Conservation (phyloP, 371 early-diverging fungal genomes). For the Mucor plumbeus region DNA sequence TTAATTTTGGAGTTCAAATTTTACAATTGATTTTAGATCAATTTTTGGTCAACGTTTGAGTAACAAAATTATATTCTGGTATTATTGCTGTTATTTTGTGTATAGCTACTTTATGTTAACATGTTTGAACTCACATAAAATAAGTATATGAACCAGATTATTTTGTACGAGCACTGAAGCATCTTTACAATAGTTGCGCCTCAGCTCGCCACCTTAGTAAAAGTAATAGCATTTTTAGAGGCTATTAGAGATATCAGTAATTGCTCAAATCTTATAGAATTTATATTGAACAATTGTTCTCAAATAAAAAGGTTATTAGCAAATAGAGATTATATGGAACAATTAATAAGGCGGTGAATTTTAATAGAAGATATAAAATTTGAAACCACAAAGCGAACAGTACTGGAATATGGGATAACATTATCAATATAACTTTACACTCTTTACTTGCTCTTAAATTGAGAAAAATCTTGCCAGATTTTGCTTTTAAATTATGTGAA, state of each 20-base stretch:
- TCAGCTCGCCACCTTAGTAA: background rate
- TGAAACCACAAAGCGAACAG: background rate
- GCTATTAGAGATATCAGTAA: background rate
- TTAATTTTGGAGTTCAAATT: no score
- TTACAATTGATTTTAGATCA: no score
- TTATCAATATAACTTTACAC: background rate
- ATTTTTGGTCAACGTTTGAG: no score
- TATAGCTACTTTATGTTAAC: no score
- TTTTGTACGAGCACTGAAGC: no score
- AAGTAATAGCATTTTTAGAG: background rate
- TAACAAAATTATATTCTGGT: no score
- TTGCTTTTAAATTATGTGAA: no score
- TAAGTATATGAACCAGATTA: no score
- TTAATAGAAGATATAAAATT: background rate
- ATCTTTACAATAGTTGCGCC: background rate
- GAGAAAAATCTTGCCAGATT: background rate
- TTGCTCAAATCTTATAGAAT: background rate
- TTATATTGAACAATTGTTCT: background rate
- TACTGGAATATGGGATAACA: background rate
- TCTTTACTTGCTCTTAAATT: background rate
- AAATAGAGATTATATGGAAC: background rate
- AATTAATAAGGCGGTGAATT: background rate
- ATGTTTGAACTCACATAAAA: no score
- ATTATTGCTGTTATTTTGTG: no score
- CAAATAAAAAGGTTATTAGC: background rate